phyloP scores from a whole-genome alignment of 169 alveolate genomes.

The Cryptosporidium ubiquitum region DNA sequence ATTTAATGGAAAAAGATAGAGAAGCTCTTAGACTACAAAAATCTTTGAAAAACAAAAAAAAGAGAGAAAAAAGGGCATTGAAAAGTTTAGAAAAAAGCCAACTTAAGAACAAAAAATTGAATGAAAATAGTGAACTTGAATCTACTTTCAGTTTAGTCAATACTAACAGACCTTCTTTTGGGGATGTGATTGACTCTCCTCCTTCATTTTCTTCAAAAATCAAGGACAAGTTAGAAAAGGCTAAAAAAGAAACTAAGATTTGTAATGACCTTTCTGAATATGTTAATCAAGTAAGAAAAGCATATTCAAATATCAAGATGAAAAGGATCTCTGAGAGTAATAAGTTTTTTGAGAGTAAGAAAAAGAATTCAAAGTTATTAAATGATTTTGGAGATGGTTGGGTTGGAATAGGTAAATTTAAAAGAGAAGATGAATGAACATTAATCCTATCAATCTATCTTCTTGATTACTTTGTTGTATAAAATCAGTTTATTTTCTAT shows the following conservation, averaged over 20 bases:
- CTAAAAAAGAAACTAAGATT: slow-evolving; percentile 29
- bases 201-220: slow-evolving; percentile 29
- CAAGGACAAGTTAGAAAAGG: slow-evolving; percentile 29
- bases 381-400: slow-evolving; percentile 49
- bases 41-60: slow-evolving; percentile 28
- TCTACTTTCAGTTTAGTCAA: neutral
- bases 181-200: slow-evolving; percentile 44
- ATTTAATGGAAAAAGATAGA: slow-evolving; percentile 45
- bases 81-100: slow-evolving; percentile 10
- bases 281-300: slow-evolving; percentile 39
- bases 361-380: neutral
- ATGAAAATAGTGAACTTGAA: neutral
- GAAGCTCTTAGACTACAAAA: slow-evolving; percentile 17
- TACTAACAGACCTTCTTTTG: slow-evolving; percentile 35
- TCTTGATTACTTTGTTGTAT: neutral
- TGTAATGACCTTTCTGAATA: slow-evolving; percentile 21
- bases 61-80: slow-evolving; percentile 37
- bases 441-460: neutral
- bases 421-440: neutral
- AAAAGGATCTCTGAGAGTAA: slow-evolving; percentile 4
- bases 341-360: neutral
- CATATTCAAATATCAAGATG: slow-evolving; percentile 23
- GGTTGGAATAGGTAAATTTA: slow-evolving; percentile 74
- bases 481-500: neutral
- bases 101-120: neutral